These are phyloP conservation scores for Calonectria ilicicola DNA, from an alignment of 2,329 filamentous ascomycete genomes.

Conservation along the genomic window DNA sequence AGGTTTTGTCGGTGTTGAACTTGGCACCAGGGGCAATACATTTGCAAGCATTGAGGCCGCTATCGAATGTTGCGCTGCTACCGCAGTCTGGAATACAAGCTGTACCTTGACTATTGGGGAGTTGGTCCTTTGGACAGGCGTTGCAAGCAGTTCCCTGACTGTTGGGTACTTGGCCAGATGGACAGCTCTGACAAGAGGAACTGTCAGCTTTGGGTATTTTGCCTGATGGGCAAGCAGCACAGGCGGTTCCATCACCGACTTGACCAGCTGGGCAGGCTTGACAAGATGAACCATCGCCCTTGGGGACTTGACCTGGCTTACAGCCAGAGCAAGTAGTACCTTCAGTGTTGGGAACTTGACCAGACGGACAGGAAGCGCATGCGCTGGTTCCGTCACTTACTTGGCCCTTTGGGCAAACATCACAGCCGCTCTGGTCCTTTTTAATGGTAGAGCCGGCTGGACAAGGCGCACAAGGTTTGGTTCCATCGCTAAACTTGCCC, in stretches of 20 bases:
- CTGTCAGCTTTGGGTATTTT: not conserved
- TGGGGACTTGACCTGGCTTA: not conserved
- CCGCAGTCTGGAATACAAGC: not conserved
- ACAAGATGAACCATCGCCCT: not conserved
- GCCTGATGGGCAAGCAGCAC: not conserved
- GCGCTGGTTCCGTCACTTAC: not conserved
- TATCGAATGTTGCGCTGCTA: not conserved
- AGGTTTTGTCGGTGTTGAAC: not conserved
- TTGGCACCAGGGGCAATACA: not conserved
- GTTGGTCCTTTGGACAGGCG: not conserved
- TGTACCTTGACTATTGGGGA: not conserved
- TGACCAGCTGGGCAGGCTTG: not conserved
- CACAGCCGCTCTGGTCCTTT: not conserved
- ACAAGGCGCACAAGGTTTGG: not conserved
- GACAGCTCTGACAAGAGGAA: not conserved
- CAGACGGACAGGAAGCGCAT: not conserved
- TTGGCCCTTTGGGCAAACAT: not conserved
- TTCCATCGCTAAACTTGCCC: not conserved
- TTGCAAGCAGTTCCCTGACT: not conserved
- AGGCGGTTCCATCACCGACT: not conserved
- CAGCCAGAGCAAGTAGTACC: not conserved
- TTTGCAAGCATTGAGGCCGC: not conserved
- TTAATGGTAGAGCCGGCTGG: not conserved
- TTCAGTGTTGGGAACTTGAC: not conserved
- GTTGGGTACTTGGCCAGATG: not conserved